phyloP scores from a whole-genome alignment of 2,329 filamentous ascomycete species.

The Pezizomycotina sp. region DNA sequence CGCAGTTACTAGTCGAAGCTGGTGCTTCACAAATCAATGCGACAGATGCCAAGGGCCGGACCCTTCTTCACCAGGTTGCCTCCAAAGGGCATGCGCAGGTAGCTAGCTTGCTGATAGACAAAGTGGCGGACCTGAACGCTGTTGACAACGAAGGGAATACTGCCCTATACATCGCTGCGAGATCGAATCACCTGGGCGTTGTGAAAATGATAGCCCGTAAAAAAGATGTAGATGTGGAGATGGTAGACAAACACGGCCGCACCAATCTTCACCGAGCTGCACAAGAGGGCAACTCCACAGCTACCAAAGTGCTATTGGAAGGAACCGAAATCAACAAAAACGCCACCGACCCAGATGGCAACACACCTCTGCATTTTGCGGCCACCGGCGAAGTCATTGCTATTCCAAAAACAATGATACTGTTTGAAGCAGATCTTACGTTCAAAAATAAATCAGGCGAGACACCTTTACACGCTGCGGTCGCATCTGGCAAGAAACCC shows the following conservation, averaged over 20 bases:
- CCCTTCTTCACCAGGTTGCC: not conserved
- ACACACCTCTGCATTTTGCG: conserved; percentile 1
- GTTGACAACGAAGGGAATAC: no score
- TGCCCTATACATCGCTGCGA: no score
- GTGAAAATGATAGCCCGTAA: no score
- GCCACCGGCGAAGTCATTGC: not conserved
- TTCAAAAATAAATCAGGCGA: no score
- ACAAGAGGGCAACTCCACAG: not conserved
- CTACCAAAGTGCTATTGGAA: not conserved
- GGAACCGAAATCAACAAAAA: not conserved
- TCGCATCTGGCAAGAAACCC: no score
- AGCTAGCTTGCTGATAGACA: not conserved
- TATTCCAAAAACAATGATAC: no score
- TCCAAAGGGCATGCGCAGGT: not conserved
- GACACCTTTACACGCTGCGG: no score
- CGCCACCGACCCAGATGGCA: not conserved
- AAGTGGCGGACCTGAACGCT: no score
- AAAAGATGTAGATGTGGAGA: no score
- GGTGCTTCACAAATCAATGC: no score
- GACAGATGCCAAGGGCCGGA: not conserved
- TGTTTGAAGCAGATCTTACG: not conserved
- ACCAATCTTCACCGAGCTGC: not conserved
- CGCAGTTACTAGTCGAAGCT: no score
- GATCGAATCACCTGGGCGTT: no score
- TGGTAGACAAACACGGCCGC: not conserved